phyloP scores from a whole-genome alignment of 495 filamentous ascomycete genomes.

The Aspergillus diversus region DNA sequence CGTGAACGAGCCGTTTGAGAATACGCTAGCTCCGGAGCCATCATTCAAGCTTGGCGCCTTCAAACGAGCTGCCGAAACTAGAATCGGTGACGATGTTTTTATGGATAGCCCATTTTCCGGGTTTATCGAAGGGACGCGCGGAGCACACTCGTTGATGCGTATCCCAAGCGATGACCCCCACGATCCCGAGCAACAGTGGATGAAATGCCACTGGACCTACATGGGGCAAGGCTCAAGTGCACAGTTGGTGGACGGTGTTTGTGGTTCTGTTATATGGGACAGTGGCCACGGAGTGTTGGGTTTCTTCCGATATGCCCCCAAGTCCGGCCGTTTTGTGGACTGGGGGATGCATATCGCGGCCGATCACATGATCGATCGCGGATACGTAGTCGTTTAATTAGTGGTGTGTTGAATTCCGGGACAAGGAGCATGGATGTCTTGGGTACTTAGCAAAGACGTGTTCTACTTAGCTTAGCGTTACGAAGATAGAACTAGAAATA shows the following conservation, averaged over 20 bases:
- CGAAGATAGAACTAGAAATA: no score
- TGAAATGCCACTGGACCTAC: not conserved
- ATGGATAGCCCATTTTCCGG: conserved; percentile 12
- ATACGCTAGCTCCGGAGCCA: not conserved
- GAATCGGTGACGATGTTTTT: conserved; percentile 4
- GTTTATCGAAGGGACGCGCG: conserved; percentile 10
- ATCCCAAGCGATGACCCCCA: conserved; percentile 11
- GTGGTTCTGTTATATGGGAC: conserved; percentile 17
- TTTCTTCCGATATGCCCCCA: conserved; percentile 15
- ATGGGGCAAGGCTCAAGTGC: conserved; percentile 9
- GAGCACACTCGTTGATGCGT: conserved; percentile 4
- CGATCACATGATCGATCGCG: no score
- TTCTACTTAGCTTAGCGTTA: no score
- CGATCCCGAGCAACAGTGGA: not conserved
- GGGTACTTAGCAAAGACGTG: no score
- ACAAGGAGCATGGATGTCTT: no score
- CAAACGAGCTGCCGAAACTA: not conserved
- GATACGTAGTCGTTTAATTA: no score
- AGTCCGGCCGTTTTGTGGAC: not conserved
- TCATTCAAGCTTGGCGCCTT: conserved; percentile 5
- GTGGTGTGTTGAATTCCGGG: no score
- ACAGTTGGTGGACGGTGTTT: not conserved
- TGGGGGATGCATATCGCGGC: no score
- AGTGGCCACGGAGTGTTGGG: conserved; percentile 9
- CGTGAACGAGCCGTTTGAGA: conserved; percentile 11